Base-by-base conservation (phyloP, 306 rosid genomes). In the Ceratonia siliqua region DNA sequence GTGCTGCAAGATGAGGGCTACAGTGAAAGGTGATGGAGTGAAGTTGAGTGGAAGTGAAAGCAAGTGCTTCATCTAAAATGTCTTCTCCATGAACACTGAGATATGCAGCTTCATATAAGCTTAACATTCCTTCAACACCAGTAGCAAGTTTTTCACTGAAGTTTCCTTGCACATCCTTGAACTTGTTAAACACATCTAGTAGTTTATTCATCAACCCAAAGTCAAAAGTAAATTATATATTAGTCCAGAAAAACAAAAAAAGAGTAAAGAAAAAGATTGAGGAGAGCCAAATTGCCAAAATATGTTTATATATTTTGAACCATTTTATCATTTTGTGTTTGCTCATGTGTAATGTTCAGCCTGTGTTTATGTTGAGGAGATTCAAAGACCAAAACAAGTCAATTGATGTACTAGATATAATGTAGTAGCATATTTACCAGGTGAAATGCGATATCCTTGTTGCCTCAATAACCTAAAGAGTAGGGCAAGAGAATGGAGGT, bases 401-500 rank as follows among this genome's bases (percentile, higher is more conserved):
- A 41, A 41, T 11, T 2, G 15, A 41, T 9, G 46, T 2, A 41
- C 15, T 1, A n/a, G n/a, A n/a, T n/a, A n/a, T n/a, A n/a, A n/a
- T n/a, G n/a, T n/a, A n/a, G n/a, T n/a, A n/a, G n/a, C n/a, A n/a
- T n/a, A n/a, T n/a, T n/a, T 62, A 87, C 86, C 72, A 18, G 72
- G 33, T 6, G 86, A 70, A 78, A 79, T 53, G 3, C 11, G 20
- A 45, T 59, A 48, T 17, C 87, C 87, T 1, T 83, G 84, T 72
- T 85, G 85, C 17, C 92, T 77, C 18, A 88, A 13, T 33, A 88
- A 7, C 20, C 90, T 79, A 72, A 88, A 88, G n/a, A 70, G 43
- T 25, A 86, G 79, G 35, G 87, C 79, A 63, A 52, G 49, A 52
- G 42, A n/a, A 32, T 36, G 27, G 6, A 86, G 75, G 24, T 81